These are phyloP conservation scores for Sungouiella blattae DNA, from an alignment of 805 yeast genomes.

Conservation along the genomic window DNA sequence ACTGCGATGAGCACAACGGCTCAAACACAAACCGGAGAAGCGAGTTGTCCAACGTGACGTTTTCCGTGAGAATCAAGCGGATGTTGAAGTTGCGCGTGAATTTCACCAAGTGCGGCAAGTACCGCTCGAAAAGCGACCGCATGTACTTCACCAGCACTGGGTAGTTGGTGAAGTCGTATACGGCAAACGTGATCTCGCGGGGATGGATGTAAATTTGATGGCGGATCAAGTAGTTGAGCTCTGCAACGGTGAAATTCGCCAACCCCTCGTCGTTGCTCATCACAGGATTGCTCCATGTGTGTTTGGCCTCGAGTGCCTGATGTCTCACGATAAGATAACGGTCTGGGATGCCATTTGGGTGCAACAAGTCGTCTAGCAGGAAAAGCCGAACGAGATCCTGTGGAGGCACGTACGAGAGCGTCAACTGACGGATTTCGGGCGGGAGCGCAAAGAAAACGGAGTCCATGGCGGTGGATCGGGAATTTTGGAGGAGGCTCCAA, in stretches of 20 bases:
- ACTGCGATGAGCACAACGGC: conserved; percentile 11
- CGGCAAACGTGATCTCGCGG: conserved; percentile 13
- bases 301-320: conserved; percentile 12
- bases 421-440: conserved; percentile 13
- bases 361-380: conserved; percentile 5
- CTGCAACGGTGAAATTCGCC: conserved; percentile 8
- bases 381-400: conserved; percentile 15
- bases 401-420: conserved; percentile 12
- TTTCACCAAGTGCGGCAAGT: conserved; percentile 10
- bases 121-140: conserved; percentile 5
- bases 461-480: conserved; percentile 7
- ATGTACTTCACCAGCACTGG: conserved; percentile 5
- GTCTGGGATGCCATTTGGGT: background rate
- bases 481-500: no score
- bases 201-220: conserved; percentile 20
- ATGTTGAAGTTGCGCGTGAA: conserved; percentile 14
- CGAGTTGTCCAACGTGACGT: conserved; percentile 6
- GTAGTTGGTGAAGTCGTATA: conserved; percentile 11
- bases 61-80: conserved; percentile 12
- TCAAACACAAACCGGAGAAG: conserved; percentile 9
- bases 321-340: conserved; percentile 11
- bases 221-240: conserved; percentile 16
- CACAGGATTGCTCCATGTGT: conserved; percentile 7
- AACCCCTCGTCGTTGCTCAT: conserved; percentile 10
- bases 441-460: conserved; percentile 13